phyloP scores from a whole-genome alignment of 2,329 filamentous ascomycete species.

The Chrysosporium keratinophilum region DNA sequence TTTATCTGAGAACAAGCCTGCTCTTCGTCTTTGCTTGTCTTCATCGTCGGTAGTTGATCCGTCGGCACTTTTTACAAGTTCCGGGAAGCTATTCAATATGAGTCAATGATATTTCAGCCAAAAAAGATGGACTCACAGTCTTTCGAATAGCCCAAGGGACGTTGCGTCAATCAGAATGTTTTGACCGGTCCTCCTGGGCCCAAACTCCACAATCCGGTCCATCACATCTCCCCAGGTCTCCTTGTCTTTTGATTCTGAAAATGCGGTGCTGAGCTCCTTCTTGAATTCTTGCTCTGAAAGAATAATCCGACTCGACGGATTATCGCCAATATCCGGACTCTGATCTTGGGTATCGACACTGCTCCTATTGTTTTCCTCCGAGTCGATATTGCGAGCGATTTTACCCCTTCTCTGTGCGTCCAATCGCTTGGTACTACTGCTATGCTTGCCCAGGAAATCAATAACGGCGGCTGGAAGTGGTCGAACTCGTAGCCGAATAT shows the following conservation, averaged over 20 bases:
- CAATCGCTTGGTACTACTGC: slow-evolving; percentile 64
- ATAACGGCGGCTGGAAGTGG: slow-evolving; percentile 71
- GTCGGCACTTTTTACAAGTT: background rate
- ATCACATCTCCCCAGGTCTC: slow-evolving; percentile 69
- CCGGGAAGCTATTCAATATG: slow-evolving; percentile 6
- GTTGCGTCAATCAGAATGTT: slow-evolving; percentile 85
- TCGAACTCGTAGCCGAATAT: slow-evolving; percentile 62
- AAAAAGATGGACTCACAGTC: slow-evolving; percentile 39
- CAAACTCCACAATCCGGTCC: slow-evolving; percentile 80
- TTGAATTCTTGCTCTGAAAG: slow-evolving; percentile 69
- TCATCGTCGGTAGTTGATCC: background rate
- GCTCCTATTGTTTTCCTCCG: slow-evolving; percentile 12
- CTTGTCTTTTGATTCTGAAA: slow-evolving; percentile 61
- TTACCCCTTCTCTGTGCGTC: slow-evolving; percentile 58
- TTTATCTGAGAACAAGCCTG: slow-evolving; percentile 73
- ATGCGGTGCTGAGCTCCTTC: slow-evolving; percentile 52
- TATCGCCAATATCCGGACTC: slow-evolving; percentile 42
- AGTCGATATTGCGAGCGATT: slow-evolving; percentile 29
- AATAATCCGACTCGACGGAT: slow-evolving; percentile 48
- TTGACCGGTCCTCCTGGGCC: slow-evolving; percentile 70
- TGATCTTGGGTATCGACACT: slow-evolving; percentile 25
- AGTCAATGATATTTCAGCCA: background rate
- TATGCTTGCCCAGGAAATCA: slow-evolving; percentile 74
- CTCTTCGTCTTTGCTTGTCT: slow-evolving; percentile 19
- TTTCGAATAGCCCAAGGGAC: slow-evolving; percentile 57